These are phyloP conservation scores for Ascochyta pisi DNA, from an alignment of 2,329 filamentous ascomycete genomes.

Conservation along the genomic window DNA sequence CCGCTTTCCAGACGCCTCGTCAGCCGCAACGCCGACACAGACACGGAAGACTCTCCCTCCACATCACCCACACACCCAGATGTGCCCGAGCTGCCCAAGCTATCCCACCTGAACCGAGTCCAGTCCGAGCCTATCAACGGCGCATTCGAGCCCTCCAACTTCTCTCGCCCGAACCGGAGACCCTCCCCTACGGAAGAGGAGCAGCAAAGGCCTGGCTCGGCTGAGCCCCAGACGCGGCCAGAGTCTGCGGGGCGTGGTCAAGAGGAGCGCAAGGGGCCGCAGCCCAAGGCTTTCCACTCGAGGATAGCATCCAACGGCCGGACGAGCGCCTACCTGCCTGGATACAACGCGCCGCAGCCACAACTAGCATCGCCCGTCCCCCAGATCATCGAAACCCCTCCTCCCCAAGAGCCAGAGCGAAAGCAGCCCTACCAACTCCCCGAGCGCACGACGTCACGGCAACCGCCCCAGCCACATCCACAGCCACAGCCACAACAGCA, in stretches of 20 bases:
- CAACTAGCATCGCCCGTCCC: constrained; percentile 51
- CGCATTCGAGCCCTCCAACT: constrained; percentile 56
- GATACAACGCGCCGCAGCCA: constrained; percentile 47
- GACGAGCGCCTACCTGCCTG: constrained; percentile 60
- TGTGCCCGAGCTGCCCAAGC: constrained; percentile 44
- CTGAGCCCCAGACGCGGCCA: constrained; percentile 32
- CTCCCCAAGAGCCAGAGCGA: constrained; percentile 42
- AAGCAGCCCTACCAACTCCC: constrained; percentile 49
- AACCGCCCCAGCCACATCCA: constrained; percentile 33
- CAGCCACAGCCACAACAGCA: constrained; percentile 26
- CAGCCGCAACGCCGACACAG: constrained; percentile 67
- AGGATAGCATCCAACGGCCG: constrained; percentile 63
- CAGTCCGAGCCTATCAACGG: constrained; percentile 71
- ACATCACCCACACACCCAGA: constrained; percentile 57
- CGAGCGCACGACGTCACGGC: constrained; percentile 60
- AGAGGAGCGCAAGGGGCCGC: constrained; percentile 43
- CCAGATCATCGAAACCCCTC: constrained; percentile 70
- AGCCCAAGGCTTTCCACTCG: constrained; percentile 62
- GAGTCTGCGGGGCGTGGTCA: constrained; percentile 30
- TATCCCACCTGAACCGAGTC: constrained; percentile 64
- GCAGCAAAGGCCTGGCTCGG: constrained; percentile 33
- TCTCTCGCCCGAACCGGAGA: constrained; percentile 62
- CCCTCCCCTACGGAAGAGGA: constrained; percentile 33
- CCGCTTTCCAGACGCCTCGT: constrained; percentile 75
- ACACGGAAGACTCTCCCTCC: constrained; percentile 60